Base-by-base conservation (phyloP, 73 alveolate species). In the Effrenium voratum region DNA sequence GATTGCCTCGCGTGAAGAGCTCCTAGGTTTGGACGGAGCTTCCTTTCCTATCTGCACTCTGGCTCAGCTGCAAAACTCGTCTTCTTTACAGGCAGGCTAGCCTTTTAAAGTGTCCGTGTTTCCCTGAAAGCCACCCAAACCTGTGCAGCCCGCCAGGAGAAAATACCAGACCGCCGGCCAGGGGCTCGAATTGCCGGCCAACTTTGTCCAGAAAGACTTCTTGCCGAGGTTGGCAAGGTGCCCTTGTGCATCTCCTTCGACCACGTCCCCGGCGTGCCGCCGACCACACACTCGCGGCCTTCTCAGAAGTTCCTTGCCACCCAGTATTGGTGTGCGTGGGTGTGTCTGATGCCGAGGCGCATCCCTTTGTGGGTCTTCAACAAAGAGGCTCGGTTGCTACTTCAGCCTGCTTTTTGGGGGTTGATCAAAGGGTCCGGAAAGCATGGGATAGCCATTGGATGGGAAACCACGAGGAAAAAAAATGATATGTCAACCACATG, bases 241-340 rank as follows among this genome's bases (percentile, higher is more conserved):
- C 98, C 98, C 24, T 77, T 92, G 68, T 92, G 98, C 81, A 49
- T 92, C 44, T 92, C 98, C 49, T 92, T 92, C 45, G 98, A 92
- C 81, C 98, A 92, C 81, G 36, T 90, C 24, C 88, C 66, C 4
- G 87, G 45, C 15, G 97, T 90, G 6, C 75, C 87, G 26, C 81
- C 86, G 22, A 36, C 88, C 28, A 47, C 68, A 50, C 97, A 90
- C 47, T 19, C 75, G 94, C 73, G n/a, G n/a, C 2, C 94, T 55
- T 83, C 19, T 19, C 28, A 19, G 0, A 2, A 46, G 30, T 50
- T 10, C 22, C 68, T 80, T 28, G 19, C 60, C 36, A 5, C 44
- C 22, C n/a, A n/a, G 45, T 47, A 5, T 72, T 34, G 32, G 2
- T 5, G 68, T 45, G 59, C 43, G 46, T 8, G 41, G n/a, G n/a